Percentiles rank a stretch among this genome's conserved stretches.
phyloP scores from a whole-genome alignment of 2,329 filamentous ascomycete species.

The Beauveria sp. region DNA sequence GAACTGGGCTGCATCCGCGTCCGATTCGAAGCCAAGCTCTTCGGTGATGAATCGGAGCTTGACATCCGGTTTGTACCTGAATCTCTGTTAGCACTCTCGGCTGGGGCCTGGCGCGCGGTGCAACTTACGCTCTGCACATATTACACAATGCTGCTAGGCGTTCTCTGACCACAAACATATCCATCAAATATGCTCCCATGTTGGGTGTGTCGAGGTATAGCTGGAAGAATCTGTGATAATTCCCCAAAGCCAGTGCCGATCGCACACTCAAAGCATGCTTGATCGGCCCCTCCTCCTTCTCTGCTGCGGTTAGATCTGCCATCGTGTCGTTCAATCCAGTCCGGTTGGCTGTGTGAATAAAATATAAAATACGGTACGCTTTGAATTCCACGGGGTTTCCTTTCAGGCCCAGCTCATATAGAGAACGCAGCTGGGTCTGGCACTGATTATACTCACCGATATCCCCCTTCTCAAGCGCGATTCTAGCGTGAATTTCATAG shows the following conservation, averaged over 20 bases:
- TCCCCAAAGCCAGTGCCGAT: slow-evolving; percentile 83
- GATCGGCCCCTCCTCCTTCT: slow-evolving; percentile 77
- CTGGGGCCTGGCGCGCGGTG: not conserved
- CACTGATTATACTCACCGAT: slow-evolving; percentile 99
- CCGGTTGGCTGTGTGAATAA: slow-evolving; percentile 97
- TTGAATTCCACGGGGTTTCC: slow-evolving; percentile 94
- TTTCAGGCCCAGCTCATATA: slow-evolving; percentile 81
- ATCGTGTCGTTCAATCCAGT: slow-evolving; percentile 96
- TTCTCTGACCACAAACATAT: slow-evolving; percentile 96
- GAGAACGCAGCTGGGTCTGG: slow-evolving; percentile 89
- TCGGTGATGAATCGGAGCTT: slow-evolving; percentile 88
- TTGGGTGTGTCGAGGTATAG: slow-evolving; percentile 90
- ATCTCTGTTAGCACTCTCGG: slow-evolving; percentile 16
- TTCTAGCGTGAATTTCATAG: slow-evolving; percentile 95
- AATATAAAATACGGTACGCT: slow-evolving; percentile 99
- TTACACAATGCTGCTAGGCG: slow-evolving; percentile 82
- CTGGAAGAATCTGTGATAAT: slow-evolving; percentile 97
- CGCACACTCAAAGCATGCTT: slow-evolving; percentile 89
- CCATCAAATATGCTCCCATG: slow-evolving; percentile 97
- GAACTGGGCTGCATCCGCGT: slow-evolving; percentile 85
- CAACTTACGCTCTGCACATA: slow-evolving; percentile 85
- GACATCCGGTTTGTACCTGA: slow-evolving; percentile 86
- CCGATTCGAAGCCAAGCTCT: slow-evolving; percentile 91
- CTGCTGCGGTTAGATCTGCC: slow-evolving; percentile 97
- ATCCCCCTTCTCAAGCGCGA: slow-evolving; percentile 96